Base-by-base conservation (phyloP, 176 grass and related monocot species). In the Oryza coarctata region DNA sequence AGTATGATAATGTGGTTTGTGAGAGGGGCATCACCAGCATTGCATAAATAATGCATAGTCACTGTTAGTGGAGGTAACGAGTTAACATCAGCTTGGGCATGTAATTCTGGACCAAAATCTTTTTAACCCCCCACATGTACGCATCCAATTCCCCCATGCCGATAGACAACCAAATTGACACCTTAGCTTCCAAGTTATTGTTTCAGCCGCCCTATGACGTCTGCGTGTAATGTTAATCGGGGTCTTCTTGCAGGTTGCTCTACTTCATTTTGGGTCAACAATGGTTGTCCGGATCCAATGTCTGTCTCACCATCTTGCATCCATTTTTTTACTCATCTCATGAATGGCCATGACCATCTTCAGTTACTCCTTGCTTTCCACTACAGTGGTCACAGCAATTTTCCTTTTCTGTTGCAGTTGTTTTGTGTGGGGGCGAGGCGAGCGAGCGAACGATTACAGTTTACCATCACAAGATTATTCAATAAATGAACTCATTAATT, bases 61-160 rank as follows among this genome's bases (percentile, higher is more conserved):
- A 15, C 78, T 78, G 7, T 82, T 82, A 20, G 41, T 5, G 73
- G 66, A 86, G 88, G 78, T 89, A 45, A 68, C 60, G 83, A 67
- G 88, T 82, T 89, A 15, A 40, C 83, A 73, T 89, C 87, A 77
- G 55, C 15, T n/a, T 52, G 20, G 47, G 3, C 66, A 72, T 70
- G 82, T 65, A 89, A 50, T 34, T 41, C 20, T 50, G 14, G 57
- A 57, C 71, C 67, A 41, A 88, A n/a, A 78, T 58, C 60, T 63
- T 60, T 74, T 73, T 67, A 61, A 79, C 28, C 35, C 63, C 36
- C 63, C 44, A 17, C 36, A 27, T 29, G 47, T 71, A 79, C 40
- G 76, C 76, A 31, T 80, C 75, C n/a, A n/a, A n/a, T n/a, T n/a
- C n/a, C n/a, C 41, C 10, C 13, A 65, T 67, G 32, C 17, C n/a